These are phyloP conservation scores for Lomentospora prolificans DNA, from an alignment of 2,329 filamentous ascomycete species.

Conservation along the genomic window DNA sequence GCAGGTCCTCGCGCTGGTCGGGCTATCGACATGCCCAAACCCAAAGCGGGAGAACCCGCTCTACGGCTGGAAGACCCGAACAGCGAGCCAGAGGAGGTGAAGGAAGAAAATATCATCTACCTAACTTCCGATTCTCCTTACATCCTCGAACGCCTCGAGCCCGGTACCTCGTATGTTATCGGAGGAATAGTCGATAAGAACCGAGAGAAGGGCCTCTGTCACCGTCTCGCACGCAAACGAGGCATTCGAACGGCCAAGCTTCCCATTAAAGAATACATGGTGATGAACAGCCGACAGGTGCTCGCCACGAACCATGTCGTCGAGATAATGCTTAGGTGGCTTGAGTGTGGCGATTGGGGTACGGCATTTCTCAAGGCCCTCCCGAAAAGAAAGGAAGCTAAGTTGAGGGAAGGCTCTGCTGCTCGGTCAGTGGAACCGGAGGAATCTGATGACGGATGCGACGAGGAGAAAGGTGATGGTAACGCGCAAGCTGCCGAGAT, in stretches of 20 bases:
- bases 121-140: slow-evolving; percentile 86
- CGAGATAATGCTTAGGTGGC: slow-evolving; percentile 91
- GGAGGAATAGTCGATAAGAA: slow-evolving; percentile 95
- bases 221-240: slow-evolving; percentile 63
- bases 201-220: slow-evolving; percentile 88
- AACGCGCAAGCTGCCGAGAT: slow-evolving; percentile 7
- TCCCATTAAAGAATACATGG: slow-evolving; percentile 90
- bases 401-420: slow-evolving; percentile 34
- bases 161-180: slow-evolving; percentile 84
- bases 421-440: slow-evolving; percentile 12
- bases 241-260: slow-evolving; percentile 82
- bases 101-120: slow-evolving; percentile 56
- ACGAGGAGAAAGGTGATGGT: slow-evolving; percentile 6
- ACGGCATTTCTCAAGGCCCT: slow-evolving; percentile 81
- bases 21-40: slow-evolving; percentile 48
- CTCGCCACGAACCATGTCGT: slow-evolving; percentile 92
- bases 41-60: slow-evolving; percentile 23
- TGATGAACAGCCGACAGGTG: slow-evolving; percentile 79
- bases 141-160: slow-evolving; percentile 72
- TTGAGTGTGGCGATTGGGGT: slow-evolving; percentile 86
- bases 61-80: slow-evolving; percentile 20
- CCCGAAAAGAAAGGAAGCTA: slow-evolving; percentile 79
- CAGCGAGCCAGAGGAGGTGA: slow-evolving; percentile 21
- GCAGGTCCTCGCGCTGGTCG: slow-evolving; percentile 40
- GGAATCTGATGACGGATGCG: slow-evolving; percentile 17